Conservation (phyloP, 768 basidiomycete species). For the Tulasnella sp. region DNA sequence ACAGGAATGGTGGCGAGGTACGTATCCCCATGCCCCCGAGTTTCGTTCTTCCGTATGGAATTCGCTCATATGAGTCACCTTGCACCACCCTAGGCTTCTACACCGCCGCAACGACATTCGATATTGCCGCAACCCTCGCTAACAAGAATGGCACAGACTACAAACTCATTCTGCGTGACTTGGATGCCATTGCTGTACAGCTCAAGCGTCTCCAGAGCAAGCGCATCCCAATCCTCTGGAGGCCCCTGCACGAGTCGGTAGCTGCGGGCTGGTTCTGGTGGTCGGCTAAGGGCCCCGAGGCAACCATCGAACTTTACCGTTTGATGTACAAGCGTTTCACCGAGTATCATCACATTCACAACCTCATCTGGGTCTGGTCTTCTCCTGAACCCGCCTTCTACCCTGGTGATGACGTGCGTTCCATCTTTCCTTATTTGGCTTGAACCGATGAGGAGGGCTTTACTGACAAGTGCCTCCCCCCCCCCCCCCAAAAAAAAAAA, state of each 20-base stretch:
- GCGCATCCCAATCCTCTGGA: slow-evolving; percentile 24
- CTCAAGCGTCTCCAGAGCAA: slow-evolving; percentile 22
- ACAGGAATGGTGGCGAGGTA: slow-evolving; percentile 19
- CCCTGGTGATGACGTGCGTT: slow-evolving; percentile 24
- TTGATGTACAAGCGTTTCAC: slow-evolving; percentile 27
- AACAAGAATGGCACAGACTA: slow-evolving; percentile 24
- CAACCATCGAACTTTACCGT: slow-evolving; percentile 22
- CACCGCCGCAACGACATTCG: slow-evolving; percentile 23
- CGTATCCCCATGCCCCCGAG: neutral
- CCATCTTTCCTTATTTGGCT: neutral
- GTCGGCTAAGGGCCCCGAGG: slow-evolving; percentile 22
- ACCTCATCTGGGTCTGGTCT: slow-evolving; percentile 28
- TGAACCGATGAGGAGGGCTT: neutral
- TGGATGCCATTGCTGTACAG: slow-evolving; percentile 26
- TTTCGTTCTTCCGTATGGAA: neutral
- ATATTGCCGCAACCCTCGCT: slow-evolving; percentile 26
- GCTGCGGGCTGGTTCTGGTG: slow-evolving; percentile 29
- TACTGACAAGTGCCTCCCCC: too few relatives aligned
- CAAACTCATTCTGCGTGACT: slow-evolving; percentile 23
- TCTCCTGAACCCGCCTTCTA: slow-evolving; percentile 25
- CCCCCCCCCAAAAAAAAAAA: too few relatives aligned
- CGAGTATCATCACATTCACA: slow-evolving; percentile 27
- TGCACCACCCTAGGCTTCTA: slow-evolving; percentile 20
- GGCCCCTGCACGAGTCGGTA: slow-evolving; percentile 25
- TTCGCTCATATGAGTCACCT: neutral